phyloP scores from a whole-genome alignment of 2,329 filamentous ascomycete genomes.

The Paraphaeosphaeria sporulosa region DNA sequence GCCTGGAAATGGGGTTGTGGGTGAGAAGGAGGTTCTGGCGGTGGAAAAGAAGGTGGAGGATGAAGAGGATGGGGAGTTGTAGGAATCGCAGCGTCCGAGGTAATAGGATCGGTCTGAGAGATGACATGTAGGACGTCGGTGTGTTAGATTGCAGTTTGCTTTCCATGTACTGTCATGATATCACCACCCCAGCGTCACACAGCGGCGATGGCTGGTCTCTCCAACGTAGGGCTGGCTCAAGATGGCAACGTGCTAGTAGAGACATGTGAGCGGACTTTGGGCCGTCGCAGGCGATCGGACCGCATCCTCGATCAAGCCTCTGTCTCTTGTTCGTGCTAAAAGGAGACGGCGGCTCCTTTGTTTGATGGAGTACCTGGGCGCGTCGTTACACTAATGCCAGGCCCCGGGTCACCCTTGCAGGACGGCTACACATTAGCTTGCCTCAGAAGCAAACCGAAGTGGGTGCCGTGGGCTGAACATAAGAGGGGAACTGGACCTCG shows the following conservation, averaged over 20 bases:
- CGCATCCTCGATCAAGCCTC: neutral
- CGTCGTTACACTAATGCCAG: neutral
- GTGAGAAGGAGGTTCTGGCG: neutral
- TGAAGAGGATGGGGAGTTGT: slow-evolving; percentile 1
- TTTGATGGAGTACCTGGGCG: too few species aligned
- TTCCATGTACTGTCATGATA: too few species aligned
- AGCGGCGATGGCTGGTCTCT: too few species aligned
- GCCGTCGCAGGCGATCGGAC: too few species aligned
- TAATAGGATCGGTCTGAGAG: neutral
- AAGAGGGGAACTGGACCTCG: neutral
- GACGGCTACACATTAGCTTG: neutral
- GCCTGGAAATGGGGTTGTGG: slow-evolving; percentile 10
- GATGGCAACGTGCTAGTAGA: too few species aligned
- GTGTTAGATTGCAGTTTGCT: too few species aligned
- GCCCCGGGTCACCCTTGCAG: neutral
- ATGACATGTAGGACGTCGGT: neutral
- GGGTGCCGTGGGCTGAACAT: neutral
- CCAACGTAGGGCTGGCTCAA: too few species aligned
- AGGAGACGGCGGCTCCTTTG: too few species aligned
- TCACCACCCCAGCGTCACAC: too few species aligned
- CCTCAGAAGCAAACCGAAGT: neutral
- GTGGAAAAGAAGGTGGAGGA: neutral
- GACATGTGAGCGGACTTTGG: too few species aligned
- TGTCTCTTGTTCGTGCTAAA: too few species aligned
- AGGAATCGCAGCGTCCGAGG: neutral